Evolutionary conservation across 306 rosid species (phyloP).

Genomic region (Comarum palustre): DNA sequence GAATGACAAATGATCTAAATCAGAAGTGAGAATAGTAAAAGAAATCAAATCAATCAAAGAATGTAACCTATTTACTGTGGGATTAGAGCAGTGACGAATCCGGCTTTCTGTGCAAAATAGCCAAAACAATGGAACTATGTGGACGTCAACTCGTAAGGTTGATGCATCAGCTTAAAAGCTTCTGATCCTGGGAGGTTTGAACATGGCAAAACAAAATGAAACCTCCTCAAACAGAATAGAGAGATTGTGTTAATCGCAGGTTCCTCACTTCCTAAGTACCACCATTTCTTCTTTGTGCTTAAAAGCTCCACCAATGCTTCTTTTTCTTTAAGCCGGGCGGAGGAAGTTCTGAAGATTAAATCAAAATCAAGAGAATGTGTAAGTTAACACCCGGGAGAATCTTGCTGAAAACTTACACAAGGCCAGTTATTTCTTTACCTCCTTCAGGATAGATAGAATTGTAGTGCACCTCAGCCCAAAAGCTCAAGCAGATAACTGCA

Average conservation of each 20-base stretch:
- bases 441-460: conserved; percentile 93
- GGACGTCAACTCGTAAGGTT: background rate
- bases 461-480: conserved; percentile 99
- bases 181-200: background rate
- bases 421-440: conserved; percentile 44
- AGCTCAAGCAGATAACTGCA: conserved; percentile 98
- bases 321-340: conserved; percentile 44
- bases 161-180: background rate
- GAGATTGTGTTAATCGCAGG: conserved; percentile 15
- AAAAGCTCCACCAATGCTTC: conserved; percentile 81
- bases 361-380: background rate
- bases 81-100: background rate
- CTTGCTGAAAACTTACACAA: background rate
- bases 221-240: conserved; percentile 14
- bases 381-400: background rate
- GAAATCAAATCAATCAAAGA: conserved; percentile 11
- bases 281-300: conserved; percentile 65
- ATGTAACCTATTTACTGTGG: conserved; percentile 12
- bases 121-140: background rate
- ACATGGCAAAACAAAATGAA: background rate
- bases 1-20: conserved; percentile 4
- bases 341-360: conserved; percentile 42
- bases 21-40: background rate
- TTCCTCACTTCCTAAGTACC: conserved; percentile 45
- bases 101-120: background rate